Evolutionary conservation across 164 flowering plant species (phyloP).

Genomic region (Akebia trifoliata): DNA sequence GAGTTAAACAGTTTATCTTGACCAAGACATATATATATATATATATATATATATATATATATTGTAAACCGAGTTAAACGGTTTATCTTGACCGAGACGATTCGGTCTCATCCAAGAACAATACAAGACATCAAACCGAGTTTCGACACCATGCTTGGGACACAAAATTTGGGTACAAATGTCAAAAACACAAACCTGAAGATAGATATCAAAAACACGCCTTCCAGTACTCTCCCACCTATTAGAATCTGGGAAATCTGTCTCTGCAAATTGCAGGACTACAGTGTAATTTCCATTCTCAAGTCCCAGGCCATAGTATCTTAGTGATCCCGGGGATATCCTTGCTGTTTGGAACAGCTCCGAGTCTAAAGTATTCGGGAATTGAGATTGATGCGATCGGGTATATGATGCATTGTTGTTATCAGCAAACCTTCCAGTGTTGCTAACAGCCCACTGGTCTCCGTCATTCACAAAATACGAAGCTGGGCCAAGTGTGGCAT

Average conservation of each 20-base stretch:
- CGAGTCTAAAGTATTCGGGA: conserved; percentile 46
- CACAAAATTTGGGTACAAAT: no score
- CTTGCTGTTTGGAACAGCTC: conserved; percentile 70
- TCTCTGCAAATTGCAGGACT: conserved; percentile 67
- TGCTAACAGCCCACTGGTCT: conserved; percentile 73
- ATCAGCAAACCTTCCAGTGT: conserved; percentile 47
- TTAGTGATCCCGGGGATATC: conserved; percentile 67
- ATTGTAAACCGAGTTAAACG: no score
- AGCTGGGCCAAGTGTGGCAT: conserved; percentile 60
- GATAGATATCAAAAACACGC: conserved; percentile 71
- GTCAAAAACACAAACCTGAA: conserved; percentile 55
- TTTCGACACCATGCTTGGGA: no score
- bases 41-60: no score
- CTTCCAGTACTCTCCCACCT: conserved; percentile 69
- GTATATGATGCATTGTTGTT: conserved; percentile 30
- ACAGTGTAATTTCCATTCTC: conserved; percentile 78
- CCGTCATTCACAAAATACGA: conserved; percentile 50
- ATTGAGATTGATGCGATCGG: conserved; percentile 26
- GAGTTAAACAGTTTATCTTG: no score
- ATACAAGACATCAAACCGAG: no score
- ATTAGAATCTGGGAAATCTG: conserved; percentile 17
- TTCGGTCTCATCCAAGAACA: no score
- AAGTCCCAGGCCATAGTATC: conserved; percentile 87
- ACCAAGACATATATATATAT: no score
- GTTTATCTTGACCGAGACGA: no score